Evolutionary conservation across 2,329 filamentous ascomycete genomes (phyloP).

Genomic region (Hypoxylon sp.): DNA sequence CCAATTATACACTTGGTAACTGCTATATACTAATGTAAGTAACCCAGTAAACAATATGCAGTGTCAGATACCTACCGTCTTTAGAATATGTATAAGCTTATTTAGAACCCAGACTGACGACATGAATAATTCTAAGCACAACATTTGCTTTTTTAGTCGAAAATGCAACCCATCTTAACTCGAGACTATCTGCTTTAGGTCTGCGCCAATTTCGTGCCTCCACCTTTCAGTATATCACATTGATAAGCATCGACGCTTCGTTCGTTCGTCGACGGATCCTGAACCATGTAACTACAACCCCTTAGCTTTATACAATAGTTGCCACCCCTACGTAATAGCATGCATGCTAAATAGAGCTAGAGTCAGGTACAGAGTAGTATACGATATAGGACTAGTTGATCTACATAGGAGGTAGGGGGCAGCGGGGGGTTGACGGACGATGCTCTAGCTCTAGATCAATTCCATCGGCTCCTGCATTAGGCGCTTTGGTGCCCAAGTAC

Average conservation of each 20-base stretch:
- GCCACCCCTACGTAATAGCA: background rate
- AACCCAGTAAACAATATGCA: no score
- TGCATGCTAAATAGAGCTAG: background rate
- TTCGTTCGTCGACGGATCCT: background rate
- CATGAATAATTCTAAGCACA: conserved; percentile 33
- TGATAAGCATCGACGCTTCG: conserved; percentile 6
- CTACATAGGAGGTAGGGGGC: background rate
- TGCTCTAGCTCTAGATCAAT: conserved; percentile 5
- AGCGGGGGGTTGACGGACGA: no score
- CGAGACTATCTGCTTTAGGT: conserved; percentile 10
- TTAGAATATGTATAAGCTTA: conserved; percentile 2
- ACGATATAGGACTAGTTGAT: background rate
- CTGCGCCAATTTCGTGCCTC: conserved; percentile 14
- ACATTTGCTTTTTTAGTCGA: background rate
- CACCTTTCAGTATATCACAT: background rate
- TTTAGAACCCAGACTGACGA: conserved; percentile 2
- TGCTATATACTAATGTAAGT: background rate
- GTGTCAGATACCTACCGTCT: no score
- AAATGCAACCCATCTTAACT: background rate
- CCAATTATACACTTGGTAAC: background rate
- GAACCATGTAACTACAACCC: background rate
- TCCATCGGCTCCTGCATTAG: conserved; percentile 18
- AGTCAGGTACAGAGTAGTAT: background rate
- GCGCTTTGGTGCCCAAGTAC: background rate
- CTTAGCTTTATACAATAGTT: background rate